Percentiles rank a stretch among this genome's conserved stretches.
Conservation (phyloP, 805 yeast species). For the Lipomyces yamadae region DNA sequence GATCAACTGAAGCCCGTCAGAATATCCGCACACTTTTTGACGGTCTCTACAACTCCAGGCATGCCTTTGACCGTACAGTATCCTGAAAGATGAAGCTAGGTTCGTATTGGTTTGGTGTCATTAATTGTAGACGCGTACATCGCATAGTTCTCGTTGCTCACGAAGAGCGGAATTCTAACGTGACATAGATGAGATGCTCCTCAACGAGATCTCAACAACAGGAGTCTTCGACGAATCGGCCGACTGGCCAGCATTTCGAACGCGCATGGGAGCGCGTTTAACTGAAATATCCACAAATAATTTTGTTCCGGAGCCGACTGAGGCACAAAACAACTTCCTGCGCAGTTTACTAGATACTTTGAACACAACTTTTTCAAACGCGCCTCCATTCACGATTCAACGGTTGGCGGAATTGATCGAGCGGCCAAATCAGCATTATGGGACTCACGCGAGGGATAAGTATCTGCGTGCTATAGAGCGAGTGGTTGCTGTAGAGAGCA, state of each 20-base stretch:
- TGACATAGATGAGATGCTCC: background rate
- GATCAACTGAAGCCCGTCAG: too few relatives aligned
- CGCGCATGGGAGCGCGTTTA: background rate
- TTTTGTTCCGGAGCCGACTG: slow-evolving; percentile 5
- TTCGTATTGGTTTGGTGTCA: background rate
- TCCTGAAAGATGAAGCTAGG: background rate
- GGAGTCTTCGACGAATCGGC: slow-evolving; percentile 11
- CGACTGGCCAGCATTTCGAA: slow-evolving; percentile 9
- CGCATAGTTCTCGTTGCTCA: background rate
- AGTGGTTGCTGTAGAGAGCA: slow-evolving; percentile 38
- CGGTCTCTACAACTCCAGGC: background rate
- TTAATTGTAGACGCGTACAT: background rate
- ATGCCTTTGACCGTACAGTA: background rate
- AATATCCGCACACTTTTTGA: background rate
- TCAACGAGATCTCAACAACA: background rate
- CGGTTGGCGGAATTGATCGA: slow-evolving; percentile 47
- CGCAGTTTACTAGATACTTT: slow-evolving; percentile 6
- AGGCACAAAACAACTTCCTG: slow-evolving; percentile 4
- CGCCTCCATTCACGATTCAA: slow-evolving; percentile 50
- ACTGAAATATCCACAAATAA: background rate
- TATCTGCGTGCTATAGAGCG: slow-evolving; percentile 42
- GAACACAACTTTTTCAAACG: slow-evolving; percentile 3
- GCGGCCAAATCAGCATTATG: slow-evolving; percentile 41
- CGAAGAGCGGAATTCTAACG: background rate
- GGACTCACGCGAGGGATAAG: slow-evolving; percentile 38